phyloP scores from a whole-genome alignment of 1,284 basidiomycete genomes.

The Cystobasidium pallidum region DNA sequence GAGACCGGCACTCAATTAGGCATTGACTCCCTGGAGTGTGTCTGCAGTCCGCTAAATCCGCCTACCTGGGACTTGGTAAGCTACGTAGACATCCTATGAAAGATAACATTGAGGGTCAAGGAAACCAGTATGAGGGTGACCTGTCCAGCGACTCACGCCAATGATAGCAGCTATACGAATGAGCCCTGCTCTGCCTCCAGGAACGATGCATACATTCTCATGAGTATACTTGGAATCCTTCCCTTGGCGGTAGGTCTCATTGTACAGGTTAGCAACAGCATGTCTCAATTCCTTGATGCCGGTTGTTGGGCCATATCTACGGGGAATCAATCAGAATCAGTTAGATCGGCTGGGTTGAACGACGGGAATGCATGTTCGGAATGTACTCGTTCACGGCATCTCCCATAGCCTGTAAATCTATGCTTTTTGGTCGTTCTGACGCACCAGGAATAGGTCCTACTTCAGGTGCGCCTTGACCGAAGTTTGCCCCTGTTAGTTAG shows the following conservation, averaged over 20 bases:
- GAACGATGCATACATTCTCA: conserved; percentile 67
- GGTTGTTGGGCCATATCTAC: conserved; percentile 68
- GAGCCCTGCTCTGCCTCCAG: conserved; percentile 60
- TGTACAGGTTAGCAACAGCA: conserved; percentile 83
- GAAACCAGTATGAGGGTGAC: too few relatives aligned
- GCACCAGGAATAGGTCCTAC: conserved; percentile 77
- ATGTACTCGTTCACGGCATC: conserved; percentile 65
- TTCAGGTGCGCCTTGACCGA: conserved; percentile 69
- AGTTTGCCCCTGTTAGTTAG: conserved; percentile 31
- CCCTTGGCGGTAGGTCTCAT: conserved; percentile 78
- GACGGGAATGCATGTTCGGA: too few relatives aligned
- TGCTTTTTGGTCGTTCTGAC: conserved; percentile 66
- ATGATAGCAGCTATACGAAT: conserved; percentile 88
- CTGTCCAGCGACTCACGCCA: conserved; percentile 60
- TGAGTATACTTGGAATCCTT: conserved; percentile 81
- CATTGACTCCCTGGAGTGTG: background rate
- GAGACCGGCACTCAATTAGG: conserved; percentile 53
- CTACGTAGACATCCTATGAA: conserved; percentile 50
- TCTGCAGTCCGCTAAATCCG: background rate
- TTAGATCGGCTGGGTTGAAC: too few relatives aligned
- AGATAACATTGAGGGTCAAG: too few relatives aligned
- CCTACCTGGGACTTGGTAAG: conserved; percentile 58
- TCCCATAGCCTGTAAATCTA: conserved; percentile 64
- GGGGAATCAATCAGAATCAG: background rate
- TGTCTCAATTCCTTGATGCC: conserved; percentile 73